Percentiles rank a stretch among this genome's conserved stretches.
Evolutionary conservation across 306 rosid genomes (phyloP).

Genomic region (Begonia fuchsioides): DNA sequence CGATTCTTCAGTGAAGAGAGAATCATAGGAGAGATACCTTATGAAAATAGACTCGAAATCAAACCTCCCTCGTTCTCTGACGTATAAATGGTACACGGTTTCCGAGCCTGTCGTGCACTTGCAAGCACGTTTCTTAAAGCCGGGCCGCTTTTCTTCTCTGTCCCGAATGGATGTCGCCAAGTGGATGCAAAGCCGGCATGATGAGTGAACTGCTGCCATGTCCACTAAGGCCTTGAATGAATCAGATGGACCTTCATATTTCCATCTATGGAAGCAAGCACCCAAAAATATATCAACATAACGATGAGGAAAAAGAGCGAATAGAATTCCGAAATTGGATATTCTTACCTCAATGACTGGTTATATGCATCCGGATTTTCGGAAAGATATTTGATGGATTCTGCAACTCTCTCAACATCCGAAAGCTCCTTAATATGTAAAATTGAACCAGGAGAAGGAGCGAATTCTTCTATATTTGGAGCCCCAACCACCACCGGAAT

Average conservation of each 20-base stretch:
- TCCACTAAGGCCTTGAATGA: constrained; percentile 95
- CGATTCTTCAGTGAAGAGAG: too few species aligned
- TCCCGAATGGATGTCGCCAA: constrained; percentile 62
- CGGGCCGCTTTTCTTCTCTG: constrained; percentile 52
- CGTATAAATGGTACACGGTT: constrained; percentile 59
- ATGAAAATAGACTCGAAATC: constrained; percentile 69
- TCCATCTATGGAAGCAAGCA: constrained; percentile 55
- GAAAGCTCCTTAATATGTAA: constrained; percentile 55
- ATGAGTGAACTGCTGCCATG: constrained; percentile 99
- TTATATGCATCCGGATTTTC: constrained; percentile 70
- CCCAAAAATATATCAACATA: neutral
- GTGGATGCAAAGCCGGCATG: constrained; percentile 97
- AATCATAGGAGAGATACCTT: constrained; percentile 37
- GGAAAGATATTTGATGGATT: constrained; percentile 57
- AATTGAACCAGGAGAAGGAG: constrained; percentile 62
- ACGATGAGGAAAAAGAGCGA: neutral
- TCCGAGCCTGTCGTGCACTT: constrained; percentile 67
- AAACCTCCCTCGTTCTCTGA: constrained; percentile 88
- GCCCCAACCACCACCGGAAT: constrained; percentile 91
- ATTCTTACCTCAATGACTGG: constrained; percentile 48
- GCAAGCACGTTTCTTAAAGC: constrained; percentile 72
- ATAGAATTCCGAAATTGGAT: neutral
- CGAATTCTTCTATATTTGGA: constrained; percentile 81
- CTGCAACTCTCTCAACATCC: constrained; percentile 58
- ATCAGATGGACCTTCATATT: constrained; percentile 88